Evolutionary conservation across 345 rosid species (phyloP).

Genomic region (Eucalyptus sp.): DNA sequence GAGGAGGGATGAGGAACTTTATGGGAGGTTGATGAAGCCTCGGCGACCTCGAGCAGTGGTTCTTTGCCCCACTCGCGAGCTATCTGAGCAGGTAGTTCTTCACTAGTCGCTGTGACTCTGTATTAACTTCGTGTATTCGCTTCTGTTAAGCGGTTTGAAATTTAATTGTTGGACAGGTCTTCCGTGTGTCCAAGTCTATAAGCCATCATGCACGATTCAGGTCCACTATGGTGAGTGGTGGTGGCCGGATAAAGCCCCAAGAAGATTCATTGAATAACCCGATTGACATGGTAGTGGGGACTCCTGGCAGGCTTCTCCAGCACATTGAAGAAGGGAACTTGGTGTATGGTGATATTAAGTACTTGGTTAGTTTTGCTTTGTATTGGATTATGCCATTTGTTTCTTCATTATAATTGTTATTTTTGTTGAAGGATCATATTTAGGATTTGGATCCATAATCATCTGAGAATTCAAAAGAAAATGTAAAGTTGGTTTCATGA

Average conservation of each 20-base stretch:
- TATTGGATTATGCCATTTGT: neutral
- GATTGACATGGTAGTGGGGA: constrained; percentile 89
- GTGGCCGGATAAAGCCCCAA: constrained; percentile 78
- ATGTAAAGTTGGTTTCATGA: neutral
- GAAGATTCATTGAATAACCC: constrained; percentile 78
- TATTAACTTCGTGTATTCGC: neutral
- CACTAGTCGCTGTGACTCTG: neutral
- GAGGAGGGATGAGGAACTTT: constrained; percentile 64
- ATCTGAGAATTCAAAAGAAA: neutral
- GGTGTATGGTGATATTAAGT: constrained; percentile 89
- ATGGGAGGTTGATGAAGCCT: constrained; percentile 66
- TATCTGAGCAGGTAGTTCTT: constrained; percentile 75
- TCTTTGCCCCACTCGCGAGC: constrained; percentile 89
- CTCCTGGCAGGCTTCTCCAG: constrained; percentile 95
- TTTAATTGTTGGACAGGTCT: constrained; percentile 37
- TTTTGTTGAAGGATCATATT: neutral
- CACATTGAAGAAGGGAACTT: constrained; percentile 88
- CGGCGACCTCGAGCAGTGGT: constrained; percentile 91
- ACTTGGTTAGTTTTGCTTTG: constrained; percentile 30
- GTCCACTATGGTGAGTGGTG: constrained; percentile 87
- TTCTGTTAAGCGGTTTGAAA: neutral
- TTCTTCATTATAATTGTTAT: neutral
- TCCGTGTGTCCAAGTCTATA: constrained; percentile 79
- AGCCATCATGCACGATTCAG: constrained; percentile 92
- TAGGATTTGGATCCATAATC: neutral